Percentiles rank a stretch among this genome's conserved stretches.
These are phyloP conservation scores for Lachancea meyersii DNA, from an alignment of 805 yeast species.

Conservation along the genomic window DNA sequence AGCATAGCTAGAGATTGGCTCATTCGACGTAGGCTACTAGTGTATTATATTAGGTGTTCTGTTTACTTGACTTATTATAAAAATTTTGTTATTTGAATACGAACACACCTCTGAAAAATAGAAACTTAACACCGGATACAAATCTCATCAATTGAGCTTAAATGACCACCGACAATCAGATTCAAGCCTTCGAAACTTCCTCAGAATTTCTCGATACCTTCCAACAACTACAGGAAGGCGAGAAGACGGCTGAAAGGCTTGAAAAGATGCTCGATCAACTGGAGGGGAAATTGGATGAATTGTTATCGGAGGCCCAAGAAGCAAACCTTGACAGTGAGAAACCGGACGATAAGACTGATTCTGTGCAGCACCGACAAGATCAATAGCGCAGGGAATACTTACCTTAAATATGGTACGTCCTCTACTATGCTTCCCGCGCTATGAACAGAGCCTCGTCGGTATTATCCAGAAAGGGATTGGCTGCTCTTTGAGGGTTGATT, in stretches of 20 bases:
- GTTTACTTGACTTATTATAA: too few species aligned
- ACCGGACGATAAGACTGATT: neutral
- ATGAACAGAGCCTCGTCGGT: constrained; percentile 37
- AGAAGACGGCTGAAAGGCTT: constrained; percentile 51
- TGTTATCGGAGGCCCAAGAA: constrained; percentile 3
- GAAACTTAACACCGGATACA: neutral
- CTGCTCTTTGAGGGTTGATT: constrained; percentile 62
- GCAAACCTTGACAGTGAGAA: neutral
- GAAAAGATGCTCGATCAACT: constrained; percentile 60
- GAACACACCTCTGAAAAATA: neutral
- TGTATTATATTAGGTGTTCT: too few species aligned
- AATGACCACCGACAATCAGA: constrained; percentile 7
- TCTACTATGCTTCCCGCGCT: constrained; percentile 1
- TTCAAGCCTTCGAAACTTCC: neutral
- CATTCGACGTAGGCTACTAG: neutral
- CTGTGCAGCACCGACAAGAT: neutral
- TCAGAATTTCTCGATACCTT: constrained; percentile 26
- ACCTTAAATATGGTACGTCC: neutral
- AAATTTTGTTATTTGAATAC: neutral
- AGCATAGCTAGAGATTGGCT: constrained; percentile 8
- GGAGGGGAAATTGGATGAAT: constrained; percentile 51
- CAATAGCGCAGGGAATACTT: neutral
- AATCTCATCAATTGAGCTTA: neutral
- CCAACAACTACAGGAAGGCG: constrained; percentile 61
- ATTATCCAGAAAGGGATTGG: constrained; percentile 64